Base-by-base conservation (phyloP, 2,329 filamentous ascomycete genomes). In the Fusarium nisikadoi region DNA sequence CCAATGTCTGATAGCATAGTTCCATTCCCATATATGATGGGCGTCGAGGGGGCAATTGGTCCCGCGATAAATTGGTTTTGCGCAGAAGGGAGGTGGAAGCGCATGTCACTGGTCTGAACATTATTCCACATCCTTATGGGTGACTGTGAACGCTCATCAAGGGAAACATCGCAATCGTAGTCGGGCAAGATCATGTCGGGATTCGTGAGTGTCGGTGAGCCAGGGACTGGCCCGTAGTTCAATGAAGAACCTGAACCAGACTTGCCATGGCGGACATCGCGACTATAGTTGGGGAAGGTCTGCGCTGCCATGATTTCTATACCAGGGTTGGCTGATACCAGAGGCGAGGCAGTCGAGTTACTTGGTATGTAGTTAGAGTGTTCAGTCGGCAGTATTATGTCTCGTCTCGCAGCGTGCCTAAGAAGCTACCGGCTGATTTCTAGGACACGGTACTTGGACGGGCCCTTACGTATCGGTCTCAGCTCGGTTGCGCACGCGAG, bases 171-270 rank as follows among this genome's bases (percentile, higher is more conserved):
- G 80, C 86, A 87, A 72, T 90, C 89, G 78, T 91, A 90, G 79
- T 92, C 91, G 68, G 95, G 95, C 57, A 98, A 85, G 77, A 98
- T 97, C 94, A 97, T 95, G 80, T 97, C 95, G 57, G 94, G 94
- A 81, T 97, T 97, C 62, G 94, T 97, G 77, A 98, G 85, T 5
- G 95, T 97, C 50, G 95, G 95, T 66, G 94, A 97, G 17, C 90
- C 90, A 71, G 92, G 91, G 64, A 86, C 82, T 47, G 86, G 79
- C 23, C 84, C 81, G 74, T 87, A 86, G 39, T 81, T 79, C 70
- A 80, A 68, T 39, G 76, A 76, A 47, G 70, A 62, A 69, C 75
- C 62, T 55, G 72, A 62, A 72, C 76, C 62, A 25, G 71, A 72
- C 43, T 72, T 72, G 53, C 79, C 76, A 57, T 79, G 79, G 63